Base-by-base conservation (phyloP, 2,329 filamentous ascomycete species). In the Aspergillus sp. region DNA sequence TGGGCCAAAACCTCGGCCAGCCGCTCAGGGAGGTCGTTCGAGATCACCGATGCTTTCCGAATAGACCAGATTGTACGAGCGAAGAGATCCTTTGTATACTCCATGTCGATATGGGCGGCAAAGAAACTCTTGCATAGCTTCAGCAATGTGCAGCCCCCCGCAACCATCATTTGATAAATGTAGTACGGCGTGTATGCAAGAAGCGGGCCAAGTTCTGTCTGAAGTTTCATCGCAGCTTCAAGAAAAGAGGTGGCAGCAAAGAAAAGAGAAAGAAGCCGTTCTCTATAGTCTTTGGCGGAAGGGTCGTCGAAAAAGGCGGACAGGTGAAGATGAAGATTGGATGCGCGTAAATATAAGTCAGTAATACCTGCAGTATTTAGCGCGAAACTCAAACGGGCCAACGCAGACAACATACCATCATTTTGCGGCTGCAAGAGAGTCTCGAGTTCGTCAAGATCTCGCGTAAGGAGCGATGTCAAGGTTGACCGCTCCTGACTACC, bases 71-170 rank as follows among this genome's bases (percentile, higher is more conserved):
- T 84, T 0, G 86, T 86, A 45, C 82, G 78, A 47, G 84, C 81
- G 66, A 90, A 88, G 25, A 88, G 80, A 6, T 79, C 78, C 54
- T 84, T 84, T 48, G 84, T 84, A 51, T 84, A 82, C 7, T 83
- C 80, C 64, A 82, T 78, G 60, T 89, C 84, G 22, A 85, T 81
- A 46, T 85, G 82, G 22, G 79, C 76, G 2, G 85, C 82, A 64
- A 89, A 88, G 66, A 88, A 88, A 52, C 86, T 88, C 70, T 89
- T 89, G 66, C 88, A 83, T 1, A 90, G 79, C 68, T 89, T 90
- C 57, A 89, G 77, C 6, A 90, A 76, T 1, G 86, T 85, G 66
- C 88, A 89, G 2, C 85, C 86, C 17, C 84, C 86, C 3, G 87
- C 87, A 30, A 89, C 81, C 71, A 89, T 84, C 81, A 89, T 89